Conservation (phyloP, 495 filamentous ascomycete species). For the Penicillium waksmanii region DNA sequence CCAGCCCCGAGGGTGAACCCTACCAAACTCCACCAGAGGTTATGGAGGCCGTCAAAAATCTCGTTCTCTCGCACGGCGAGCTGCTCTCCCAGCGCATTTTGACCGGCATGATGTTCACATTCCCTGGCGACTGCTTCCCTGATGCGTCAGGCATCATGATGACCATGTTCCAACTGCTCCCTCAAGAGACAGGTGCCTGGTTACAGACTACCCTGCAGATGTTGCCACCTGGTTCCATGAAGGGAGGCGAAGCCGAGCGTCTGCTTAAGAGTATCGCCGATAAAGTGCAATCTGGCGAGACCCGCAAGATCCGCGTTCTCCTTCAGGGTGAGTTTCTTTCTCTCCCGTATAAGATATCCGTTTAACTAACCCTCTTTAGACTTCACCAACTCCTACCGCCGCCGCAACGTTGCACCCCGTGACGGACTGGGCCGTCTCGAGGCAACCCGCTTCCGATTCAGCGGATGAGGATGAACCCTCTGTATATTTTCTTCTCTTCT, state of each 20-base stretch:
- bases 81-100: slow-evolving; percentile 80
- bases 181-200: slow-evolving; percentile 75
- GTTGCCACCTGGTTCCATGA: slow-evolving; percentile 81
- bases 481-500: slow-evolving; percentile 24
- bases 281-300: slow-evolving; percentile 69
- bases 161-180: slow-evolving; percentile 83
- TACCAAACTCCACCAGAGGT: slow-evolving; percentile 63
- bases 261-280: slow-evolving; percentile 67
- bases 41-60: slow-evolving; percentile 69
- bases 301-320: slow-evolving; percentile 79
- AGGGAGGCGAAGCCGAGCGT: slow-evolving; percentile 62
- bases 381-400: slow-evolving; percentile 91
- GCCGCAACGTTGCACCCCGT: slow-evolving; percentile 91
- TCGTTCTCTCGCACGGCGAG: slow-evolving; percentile 74
- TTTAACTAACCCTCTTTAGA: slow-evolving; percentile 48
- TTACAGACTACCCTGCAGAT: slow-evolving; percentile 79
- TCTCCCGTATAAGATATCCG: neutral
- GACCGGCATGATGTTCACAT: slow-evolving; percentile 98
- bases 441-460: slow-evolving; percentile 83
- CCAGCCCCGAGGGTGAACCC: slow-evolving; percentile 43
- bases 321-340: slow-evolving; percentile 63
- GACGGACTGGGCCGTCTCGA: slow-evolving; percentile 86
- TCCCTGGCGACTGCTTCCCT: slow-evolving; percentile 90
- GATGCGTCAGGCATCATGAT: slow-evolving; percentile 93
- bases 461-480: slow-evolving; percentile 46